These are phyloP conservation scores for Fomes fomentarius DNA, from an alignment of 1,284 basidiomycete genomes.

Conservation along the genomic window DNA sequence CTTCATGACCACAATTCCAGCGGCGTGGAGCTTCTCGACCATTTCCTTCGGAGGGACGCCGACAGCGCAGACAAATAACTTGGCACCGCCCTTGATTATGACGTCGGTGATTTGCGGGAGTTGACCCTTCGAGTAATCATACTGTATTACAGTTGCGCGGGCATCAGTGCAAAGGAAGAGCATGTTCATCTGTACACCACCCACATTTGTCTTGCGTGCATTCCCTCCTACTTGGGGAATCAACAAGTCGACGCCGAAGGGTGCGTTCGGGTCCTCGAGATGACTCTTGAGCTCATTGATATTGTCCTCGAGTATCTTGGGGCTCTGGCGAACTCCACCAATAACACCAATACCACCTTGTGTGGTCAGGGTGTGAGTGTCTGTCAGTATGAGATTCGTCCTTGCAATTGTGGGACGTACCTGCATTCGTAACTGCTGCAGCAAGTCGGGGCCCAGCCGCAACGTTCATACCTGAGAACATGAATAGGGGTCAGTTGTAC, in stretches of 20 bases:
- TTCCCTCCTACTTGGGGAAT: conserved; percentile 80
- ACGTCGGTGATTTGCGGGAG: conserved; percentile 77
- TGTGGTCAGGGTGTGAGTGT: not conserved
- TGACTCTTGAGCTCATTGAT: conserved; percentile 72
- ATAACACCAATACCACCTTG: conserved; percentile 85
- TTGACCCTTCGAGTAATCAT: conserved; percentile 79
- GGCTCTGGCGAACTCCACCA: conserved; percentile 75
- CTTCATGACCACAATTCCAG: conserved; percentile 87
- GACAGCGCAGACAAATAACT: conserved; percentile 83
- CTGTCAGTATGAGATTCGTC: too few relatives aligned
- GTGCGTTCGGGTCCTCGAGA: conserved; percentile 73
- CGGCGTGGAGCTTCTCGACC: conserved; percentile 81
- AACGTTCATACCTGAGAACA: conserved; percentile 74
- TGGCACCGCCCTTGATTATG: conserved; percentile 75
- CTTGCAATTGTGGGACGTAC: conserved; percentile 32
- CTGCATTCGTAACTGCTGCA: conserved; percentile 81
- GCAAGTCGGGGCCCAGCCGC: conserved; percentile 80
- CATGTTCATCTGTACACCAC: conserved; percentile 22
- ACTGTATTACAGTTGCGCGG: too few relatives aligned
- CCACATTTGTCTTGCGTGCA: conserved; percentile 81
- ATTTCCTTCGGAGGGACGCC: conserved; percentile 85
- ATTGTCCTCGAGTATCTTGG: conserved; percentile 62
- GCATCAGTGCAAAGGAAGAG: too few relatives aligned
- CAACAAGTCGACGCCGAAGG: conserved; percentile 83
- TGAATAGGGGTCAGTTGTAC: not conserved